These are phyloP conservation scores for Tolypocladium ovalisporum DNA, from an alignment of 2,329 filamentous ascomycete species.

Conservation along the genomic window DNA sequence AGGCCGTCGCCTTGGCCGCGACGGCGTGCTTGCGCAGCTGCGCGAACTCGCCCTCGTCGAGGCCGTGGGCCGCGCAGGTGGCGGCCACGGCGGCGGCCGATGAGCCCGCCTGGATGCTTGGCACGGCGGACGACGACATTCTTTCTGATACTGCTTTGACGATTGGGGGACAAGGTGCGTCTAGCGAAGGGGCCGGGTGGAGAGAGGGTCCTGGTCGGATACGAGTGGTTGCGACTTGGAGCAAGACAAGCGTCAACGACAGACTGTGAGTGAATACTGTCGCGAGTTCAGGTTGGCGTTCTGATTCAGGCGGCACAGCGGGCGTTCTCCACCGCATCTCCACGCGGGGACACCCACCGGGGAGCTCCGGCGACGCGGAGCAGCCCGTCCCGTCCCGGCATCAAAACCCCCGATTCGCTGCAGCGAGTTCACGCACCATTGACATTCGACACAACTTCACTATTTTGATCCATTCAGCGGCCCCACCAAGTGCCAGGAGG, in stretches of 20 bases:
- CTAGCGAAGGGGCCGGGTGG: not conserved
- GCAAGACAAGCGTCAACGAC: too few relatives aligned
- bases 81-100: conserved; percentile 12
- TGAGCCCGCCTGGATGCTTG: not conserved
- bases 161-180: not conserved
- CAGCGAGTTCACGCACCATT: not conserved
- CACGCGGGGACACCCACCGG: not conserved
- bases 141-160: not conserved
- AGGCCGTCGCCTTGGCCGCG: conserved; percentile 66
- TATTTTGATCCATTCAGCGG: not conserved
- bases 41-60: conserved; percentile 54
- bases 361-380: not conserved
- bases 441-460: not conserved
- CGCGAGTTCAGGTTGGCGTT: not conserved
- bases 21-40: conserved; percentile 51
- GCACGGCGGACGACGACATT: not conserved
- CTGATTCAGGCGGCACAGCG: not conserved
- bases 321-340: not conserved
- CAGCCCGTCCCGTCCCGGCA: not conserved
- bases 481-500: not conserved
- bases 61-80: conserved; percentile 23
- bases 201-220: not conserved
- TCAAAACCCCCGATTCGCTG: not conserved
- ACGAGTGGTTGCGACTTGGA: too few relatives aligned
- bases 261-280: not conserved